Evolutionary conservation across 192 early-diverging fungal genomes (phyloP).

Genomic region (Coemansia umbellata): DNA sequence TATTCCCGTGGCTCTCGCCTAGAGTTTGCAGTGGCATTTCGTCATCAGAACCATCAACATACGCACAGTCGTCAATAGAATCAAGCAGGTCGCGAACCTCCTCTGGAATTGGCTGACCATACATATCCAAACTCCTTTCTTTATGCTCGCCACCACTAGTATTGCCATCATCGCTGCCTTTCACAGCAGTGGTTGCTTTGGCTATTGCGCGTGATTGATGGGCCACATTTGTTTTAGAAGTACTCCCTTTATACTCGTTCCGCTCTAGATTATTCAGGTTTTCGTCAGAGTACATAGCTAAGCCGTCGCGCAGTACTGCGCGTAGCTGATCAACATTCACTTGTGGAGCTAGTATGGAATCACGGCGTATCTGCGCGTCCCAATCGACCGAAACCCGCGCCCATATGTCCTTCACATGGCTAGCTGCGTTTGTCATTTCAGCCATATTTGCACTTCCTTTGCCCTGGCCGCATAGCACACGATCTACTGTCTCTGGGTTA

Average conservation of each 20-base stretch:
- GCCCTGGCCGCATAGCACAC: slow-evolving; percentile 10
- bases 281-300: slow-evolving; percentile 26
- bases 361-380: slow-evolving; percentile 32
- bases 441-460: neutral
- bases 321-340: slow-evolving; percentile 44
- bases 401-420: slow-evolving; percentile 34
- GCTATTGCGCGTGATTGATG: too few relatives aligned
- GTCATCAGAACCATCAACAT: neutral
- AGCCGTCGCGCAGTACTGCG: slow-evolving; percentile 30
- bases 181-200: neutral
- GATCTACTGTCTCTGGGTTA: slow-evolving; percentile 9
- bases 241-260: neutral
- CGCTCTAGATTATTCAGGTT: neutral
- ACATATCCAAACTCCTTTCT: neutral
- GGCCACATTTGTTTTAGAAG: too few relatives aligned
- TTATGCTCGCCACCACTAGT: neutral
- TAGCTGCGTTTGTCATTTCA: slow-evolving; percentile 6
- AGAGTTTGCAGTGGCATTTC: neutral
- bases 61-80: slow-evolving; percentile 21
- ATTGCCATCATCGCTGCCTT: neutral
- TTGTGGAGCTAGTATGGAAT: slow-evolving; percentile 26
- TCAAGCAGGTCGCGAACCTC: slow-evolving; percentile 43
- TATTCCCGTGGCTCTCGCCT: slow-evolving; percentile 1
- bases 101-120: slow-evolving; percentile 22
- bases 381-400: slow-evolving; percentile 49